A percentile compares a stretch with the other conserved stretches of the same genome.
These are phyloP conservation scores for Pinus taeda DNA, from an alignment of 75 land plant species.

Conservation along the genomic window DNA sequence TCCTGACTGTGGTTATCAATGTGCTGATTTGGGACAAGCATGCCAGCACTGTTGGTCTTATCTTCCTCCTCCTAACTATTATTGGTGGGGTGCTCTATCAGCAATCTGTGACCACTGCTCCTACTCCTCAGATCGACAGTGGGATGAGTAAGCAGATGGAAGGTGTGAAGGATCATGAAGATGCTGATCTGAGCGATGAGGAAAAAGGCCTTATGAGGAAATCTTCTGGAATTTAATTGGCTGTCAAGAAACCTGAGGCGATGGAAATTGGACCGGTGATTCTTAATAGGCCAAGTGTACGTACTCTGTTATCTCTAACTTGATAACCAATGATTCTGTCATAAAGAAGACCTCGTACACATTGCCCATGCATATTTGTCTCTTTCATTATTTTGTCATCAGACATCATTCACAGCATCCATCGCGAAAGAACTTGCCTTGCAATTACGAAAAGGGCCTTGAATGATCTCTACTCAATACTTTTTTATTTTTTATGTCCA, in stretches of 20 bases:
- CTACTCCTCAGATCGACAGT: slow-evolving; percentile 21
- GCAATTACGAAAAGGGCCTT: background rate
- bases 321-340: background rate
- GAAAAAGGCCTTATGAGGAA: slow-evolving; percentile 12
- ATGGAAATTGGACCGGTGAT: background rate
- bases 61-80: slow-evolving; percentile 69
- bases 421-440: background rate
- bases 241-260: background rate
- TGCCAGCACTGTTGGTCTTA: slow-evolving; percentile 62
- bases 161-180: slow-evolving; percentile 13
- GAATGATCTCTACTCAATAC: background rate
- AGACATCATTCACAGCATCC: background rate
- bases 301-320: background rate
- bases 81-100: slow-evolving; percentile 84
- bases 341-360: background rate
- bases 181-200: slow-evolving; percentile 9
- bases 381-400: background rate
- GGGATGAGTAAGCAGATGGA: slow-evolving; percentile 16
- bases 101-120: slow-evolving; percentile 61
- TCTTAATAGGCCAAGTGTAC: background rate
- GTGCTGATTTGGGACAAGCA: slow-evolving; percentile 92
- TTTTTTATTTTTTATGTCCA: background rate
- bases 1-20: slow-evolving; percentile 86
- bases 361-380: background rate
- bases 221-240: slow-evolving; percentile 10